Evolutionary conservation across 345 rosid genomes (phyloP), one percentile per base, ranked within the genome.

Genomic region (Hevea brasiliensis): DNA sequence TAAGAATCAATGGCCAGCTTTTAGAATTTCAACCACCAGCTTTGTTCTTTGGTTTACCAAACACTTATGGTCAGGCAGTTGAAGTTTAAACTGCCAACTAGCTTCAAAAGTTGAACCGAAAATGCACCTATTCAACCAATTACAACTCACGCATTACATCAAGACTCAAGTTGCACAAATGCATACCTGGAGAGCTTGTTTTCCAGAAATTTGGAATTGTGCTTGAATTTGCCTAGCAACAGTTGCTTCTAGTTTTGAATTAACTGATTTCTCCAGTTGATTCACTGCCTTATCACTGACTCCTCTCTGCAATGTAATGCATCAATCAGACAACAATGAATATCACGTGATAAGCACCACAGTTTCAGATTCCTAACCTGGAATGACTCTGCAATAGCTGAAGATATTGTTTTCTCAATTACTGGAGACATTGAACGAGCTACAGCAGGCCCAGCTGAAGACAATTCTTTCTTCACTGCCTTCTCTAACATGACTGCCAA

Each of bases 131-230:
- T 64, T 53, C 18, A 73, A 53, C 23, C 41, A 59, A 35, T 65
- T 50, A 23, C 17, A 13, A 44, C 24, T 26, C 41, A 8, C 7
- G 35, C n/a, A n/a, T n/a, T 20, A n/a, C 58, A 74, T 53, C 37
- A 24, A 24, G 44, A n/a, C n/a, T 9, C 58, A 78, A 65, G 71
- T 58, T 41, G 53, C 66, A 73, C 51, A 68, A 37, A 14, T 23
- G 40, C 74, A 61, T 75, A 94, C 98, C 98, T 92, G 95, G 68
- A 94, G 93, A 29, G 97, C 97, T 74, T 88, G 94, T 84, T 80
- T 90, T 80, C 97, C 99, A 84, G 98, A 86, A 69, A 93, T 92
- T 88, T 90, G 98, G 81, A 95, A 92, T 68, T 92, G 98, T 57
- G 90, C 79, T 75, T 87, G 90, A 65, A 95, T 95, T 83, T 95